Conservation (phyloP, 2,329 filamentous ascomycete genomes). For the Fusarium xylarioides region DNA sequence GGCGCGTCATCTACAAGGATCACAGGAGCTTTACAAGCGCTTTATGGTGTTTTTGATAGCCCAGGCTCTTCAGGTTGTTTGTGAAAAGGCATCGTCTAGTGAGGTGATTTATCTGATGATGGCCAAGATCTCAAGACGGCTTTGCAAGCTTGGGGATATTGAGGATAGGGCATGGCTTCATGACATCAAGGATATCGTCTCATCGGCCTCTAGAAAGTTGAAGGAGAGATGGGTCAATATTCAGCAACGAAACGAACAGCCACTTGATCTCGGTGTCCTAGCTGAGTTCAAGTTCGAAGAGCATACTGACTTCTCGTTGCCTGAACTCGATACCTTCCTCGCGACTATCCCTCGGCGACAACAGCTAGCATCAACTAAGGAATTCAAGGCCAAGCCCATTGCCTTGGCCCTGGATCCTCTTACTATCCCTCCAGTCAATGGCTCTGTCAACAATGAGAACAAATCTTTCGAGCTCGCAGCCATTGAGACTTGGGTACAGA, state of each 20-base stretch:
- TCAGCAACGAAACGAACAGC: neutral
- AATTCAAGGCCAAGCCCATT: neutral
- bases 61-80: neutral
- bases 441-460: neutral
- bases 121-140: slow-evolving; percentile 17
- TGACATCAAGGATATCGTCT: neutral
- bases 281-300: neutral
- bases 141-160: slow-evolving; percentile 13
- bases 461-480: slow-evolving; percentile 43
- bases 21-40: slow-evolving; percentile 6
- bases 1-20: neutral
- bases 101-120: slow-evolving; percentile 23
- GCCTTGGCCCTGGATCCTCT: neutral
- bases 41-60: slow-evolving; percentile 30
- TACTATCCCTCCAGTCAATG: neutral
- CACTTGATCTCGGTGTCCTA: neutral
- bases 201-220: neutral
- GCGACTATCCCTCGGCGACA: neutral
- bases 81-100: neutral
- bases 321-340: slow-evolving; percentile 18
- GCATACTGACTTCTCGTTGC: slow-evolving; percentile 5
- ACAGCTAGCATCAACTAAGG: accelerated
- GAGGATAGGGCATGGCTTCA: slow-evolving; percentile 6
- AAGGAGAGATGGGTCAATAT: slow-evolving; percentile 17
- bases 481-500: slow-evolving; percentile 61